phyloP scores from a whole-genome alignment of 140 eudicot genomes.

The Erigeron philadelphicus region DNA sequence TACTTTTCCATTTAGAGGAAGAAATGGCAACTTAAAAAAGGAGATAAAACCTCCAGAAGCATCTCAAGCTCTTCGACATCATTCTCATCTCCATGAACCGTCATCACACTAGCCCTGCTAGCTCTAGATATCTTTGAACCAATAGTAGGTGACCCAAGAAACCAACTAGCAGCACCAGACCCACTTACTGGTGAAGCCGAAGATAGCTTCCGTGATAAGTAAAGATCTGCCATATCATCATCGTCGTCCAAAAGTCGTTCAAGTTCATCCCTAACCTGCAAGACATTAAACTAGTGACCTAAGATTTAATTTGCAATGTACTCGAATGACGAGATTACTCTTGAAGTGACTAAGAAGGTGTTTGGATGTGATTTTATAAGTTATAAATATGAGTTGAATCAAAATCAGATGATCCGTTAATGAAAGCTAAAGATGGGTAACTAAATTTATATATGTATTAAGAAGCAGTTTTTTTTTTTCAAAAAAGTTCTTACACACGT shows the following conservation, averaged over 20 bases:
- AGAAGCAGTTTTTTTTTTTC: neutral
- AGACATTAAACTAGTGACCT: constrained; percentile 16
- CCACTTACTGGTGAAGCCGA: constrained; percentile 72
- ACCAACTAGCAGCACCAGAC: constrained; percentile 78
- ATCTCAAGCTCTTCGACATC: constrained; percentile 95
- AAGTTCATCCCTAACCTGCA: constrained; percentile 93
- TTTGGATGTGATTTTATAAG: neutral
- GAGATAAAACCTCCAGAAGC: constrained; percentile 71
- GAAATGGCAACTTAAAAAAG: neutral
- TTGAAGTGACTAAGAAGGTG: neutral
- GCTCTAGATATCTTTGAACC: constrained; percentile 78
- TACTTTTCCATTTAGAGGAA: neutral
- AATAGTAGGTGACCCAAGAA: constrained; percentile 62
- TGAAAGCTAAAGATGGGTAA: neutral
- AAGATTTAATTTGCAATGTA: neutral
- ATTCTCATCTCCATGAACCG: constrained; percentile 76
- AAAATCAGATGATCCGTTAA: neutral
- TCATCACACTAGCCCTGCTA: constrained; percentile 78
- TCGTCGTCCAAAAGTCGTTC: constrained; percentile 93
- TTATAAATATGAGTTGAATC: neutral
- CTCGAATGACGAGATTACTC: neutral
- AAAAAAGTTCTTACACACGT: neutral
- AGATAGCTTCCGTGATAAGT: constrained; percentile 73
- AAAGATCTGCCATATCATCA: constrained; percentile 93
- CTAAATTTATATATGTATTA: neutral